These are phyloP conservation scores for Kazachstania psychrophila DNA, from an alignment of 805 yeast species.

Conservation along the genomic window DNA sequence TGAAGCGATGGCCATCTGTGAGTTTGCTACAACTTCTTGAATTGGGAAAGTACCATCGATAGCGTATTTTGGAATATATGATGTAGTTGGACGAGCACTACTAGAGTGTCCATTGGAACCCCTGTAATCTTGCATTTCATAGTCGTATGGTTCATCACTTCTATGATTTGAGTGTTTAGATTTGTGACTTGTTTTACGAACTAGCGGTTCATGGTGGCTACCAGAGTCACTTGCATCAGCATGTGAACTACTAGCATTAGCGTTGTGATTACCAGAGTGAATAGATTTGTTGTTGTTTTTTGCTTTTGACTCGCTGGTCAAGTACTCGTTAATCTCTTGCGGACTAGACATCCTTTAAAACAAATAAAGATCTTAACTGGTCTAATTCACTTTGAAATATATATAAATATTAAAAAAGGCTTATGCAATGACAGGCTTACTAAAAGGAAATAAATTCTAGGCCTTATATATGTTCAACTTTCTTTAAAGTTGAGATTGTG, in stretches of 20 bases:
- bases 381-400: no score
- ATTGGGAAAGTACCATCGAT: constrained; percentile 17
- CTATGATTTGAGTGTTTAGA: not conserved
- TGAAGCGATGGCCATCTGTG: constrained; percentile 18
- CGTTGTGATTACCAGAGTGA: not conserved
- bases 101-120: not conserved
- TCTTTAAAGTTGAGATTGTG: no score
- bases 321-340: not conserved
- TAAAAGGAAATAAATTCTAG: no score
- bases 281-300: no score
- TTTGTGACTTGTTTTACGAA: not conserved
- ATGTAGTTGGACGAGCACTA: constrained; percentile 8
- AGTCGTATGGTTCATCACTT: constrained; percentile 12
- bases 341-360: not conserved
- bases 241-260: not conserved
- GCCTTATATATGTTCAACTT: no score
- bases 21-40: constrained; percentile 28
- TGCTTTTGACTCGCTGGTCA: no score
- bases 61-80: constrained; percentile 24
- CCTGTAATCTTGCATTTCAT: constrained; percentile 15
- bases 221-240: not conserved
- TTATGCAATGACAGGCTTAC: no score
- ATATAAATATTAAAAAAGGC: no score
- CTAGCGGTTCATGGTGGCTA: not conserved
- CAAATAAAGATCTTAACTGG: no score